Base-by-base conservation (phyloP, 140 eudicot genomes). In the Flaveria floridana region DNA sequence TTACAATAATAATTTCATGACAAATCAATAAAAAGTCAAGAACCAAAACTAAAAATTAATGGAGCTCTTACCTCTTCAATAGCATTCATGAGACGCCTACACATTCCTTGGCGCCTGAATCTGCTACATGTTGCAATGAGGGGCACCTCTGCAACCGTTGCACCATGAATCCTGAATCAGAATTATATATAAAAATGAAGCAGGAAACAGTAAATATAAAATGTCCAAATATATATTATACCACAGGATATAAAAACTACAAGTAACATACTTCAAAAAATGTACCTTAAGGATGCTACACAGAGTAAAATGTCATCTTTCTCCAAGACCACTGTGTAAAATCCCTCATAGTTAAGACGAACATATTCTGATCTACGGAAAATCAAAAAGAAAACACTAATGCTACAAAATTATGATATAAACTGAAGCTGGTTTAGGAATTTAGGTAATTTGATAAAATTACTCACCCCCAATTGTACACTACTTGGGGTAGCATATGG, bases 71-170 rank as follows among this genome's bases (percentile, higher is more conserved):
- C 99, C 99, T 86, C 87, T 85, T 90, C 97, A 48, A 94, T 82
- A 37, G 89, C 85, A 85, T 73, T 84, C 79, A 94, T 65, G 47
- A 90, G 89, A 34, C 89, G 95, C 76, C 96, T 86, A 70, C 99
- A 94, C 99, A 94, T 85, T 78, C 99, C 99, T 76, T 88, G 97
- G 37, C 99, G 97, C 63, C 97, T 93, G 65, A 86, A 80, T 78
- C 82, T 87, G 69, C 88, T 90, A 79, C 99, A 94, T 69, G 99
- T 94, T 76, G 96, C 99, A 51, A 94, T 84, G 28, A 94, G 95
- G 47, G 99, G 99, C 90, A 94, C 34, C 82, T 94, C 99, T 47
- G 99, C 97, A 76, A 90, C 96, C 50, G 80, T 68, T 71, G 82
- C 86, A 47, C 97, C 99, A 76, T 94, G 99, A 83, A 94, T 87